Evolutionary conservation across 2,329 filamentous ascomycete genomes (phyloP).

Genomic region (Colletotrichum tamarilloi): DNA sequence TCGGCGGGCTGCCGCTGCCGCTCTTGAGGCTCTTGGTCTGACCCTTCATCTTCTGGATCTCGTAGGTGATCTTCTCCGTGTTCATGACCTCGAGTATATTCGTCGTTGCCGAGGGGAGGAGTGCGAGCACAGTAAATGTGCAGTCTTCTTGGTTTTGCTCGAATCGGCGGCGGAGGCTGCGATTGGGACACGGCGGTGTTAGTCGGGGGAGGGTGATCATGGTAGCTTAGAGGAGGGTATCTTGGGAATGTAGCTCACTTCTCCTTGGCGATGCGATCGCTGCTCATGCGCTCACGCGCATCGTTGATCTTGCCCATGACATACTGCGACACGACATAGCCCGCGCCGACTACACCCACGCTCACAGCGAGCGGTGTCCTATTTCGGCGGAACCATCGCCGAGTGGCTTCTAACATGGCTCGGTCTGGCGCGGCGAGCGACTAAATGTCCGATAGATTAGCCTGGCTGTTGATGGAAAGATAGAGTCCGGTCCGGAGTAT

Average conservation of each 20-base stretch:
- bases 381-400: slow-evolving; percentile 93
- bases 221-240: no score
- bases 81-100: slow-evolving; percentile 89
- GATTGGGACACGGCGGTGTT: background rate
- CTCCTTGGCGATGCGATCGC: slow-evolving; percentile 94
- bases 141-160: slow-evolving; percentile 99
- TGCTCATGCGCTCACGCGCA: slow-evolving; percentile 95
- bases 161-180: slow-evolving; percentile 91
- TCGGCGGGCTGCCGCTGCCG: slow-evolving; percentile 62
- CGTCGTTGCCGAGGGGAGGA: slow-evolving; percentile 90
- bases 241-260: slow-evolving; percentile 73
- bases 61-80: slow-evolving; percentile 91
- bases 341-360: slow-evolving; percentile 86
- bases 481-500: background rate
- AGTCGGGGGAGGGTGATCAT: background rate
- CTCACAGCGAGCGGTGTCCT: slow-evolving; percentile 90
- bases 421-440: slow-evolving; percentile 28
- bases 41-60: slow-evolving; percentile 92
- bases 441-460: background rate
- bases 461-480: background rate
- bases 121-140: slow-evolving; percentile 95
- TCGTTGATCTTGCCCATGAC: slow-evolving; percentile 90
- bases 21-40: slow-evolving; percentile 62
- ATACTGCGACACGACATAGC: slow-evolving; percentile 94
- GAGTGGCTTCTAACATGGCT: slow-evolving; percentile 75